Base-by-base conservation (phyloP, 2,329 filamentous ascomycete species). In the Penicillium verrucosum region DNA sequence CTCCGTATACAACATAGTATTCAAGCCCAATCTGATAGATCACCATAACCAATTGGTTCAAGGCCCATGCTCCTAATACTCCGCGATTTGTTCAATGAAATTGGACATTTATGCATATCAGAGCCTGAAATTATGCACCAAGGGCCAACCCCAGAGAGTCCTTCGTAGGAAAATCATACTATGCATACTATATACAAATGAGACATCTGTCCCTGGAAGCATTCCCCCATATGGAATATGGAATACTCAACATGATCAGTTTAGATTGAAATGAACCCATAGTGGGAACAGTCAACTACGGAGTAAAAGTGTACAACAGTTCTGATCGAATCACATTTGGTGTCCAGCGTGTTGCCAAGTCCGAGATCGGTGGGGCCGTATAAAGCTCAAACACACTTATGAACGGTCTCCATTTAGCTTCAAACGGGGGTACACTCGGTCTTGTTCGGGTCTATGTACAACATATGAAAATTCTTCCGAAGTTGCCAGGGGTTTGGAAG, bases 321-420 rank as follows among this genome's bases (percentile, higher is more conserved):
- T 16, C 10, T 41, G 16, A 29, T 48, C 42, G 25, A 46, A 48
- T 54, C 53, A 50, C 5, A 53, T 43, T 8, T 40, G 7, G 11
- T 11, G n/a, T 30, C 12, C 16, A 29, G 18, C 36, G 16, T 51
- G 27, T 54, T 57, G 60, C 63, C 66, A 67, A 68, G 60, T 58
- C 59, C 59, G 63, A 65, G 58, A 45, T 49, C 23, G 44, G 68
- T 66, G 68, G 67, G 62, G 62, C 60, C 36, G 48, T 58, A 54
- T 70, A 45, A 70, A 70, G 61, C 64, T 70, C 68, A 70, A 72
- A 72, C 70, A 63, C 68, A 60, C 69, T 68, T 68, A 69, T 54
- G 62, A 68, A 61, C 64, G 4, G 9, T 18, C 36, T 60, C 60
- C 43, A 49, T 27, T 54, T 48, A 56, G 51, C 56, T 29, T 47